Evolutionary conservation across 306 rosid species (phyloP), one percentile per base, ranked within the genome.

Genomic region (Mimosa pudica): DNA sequence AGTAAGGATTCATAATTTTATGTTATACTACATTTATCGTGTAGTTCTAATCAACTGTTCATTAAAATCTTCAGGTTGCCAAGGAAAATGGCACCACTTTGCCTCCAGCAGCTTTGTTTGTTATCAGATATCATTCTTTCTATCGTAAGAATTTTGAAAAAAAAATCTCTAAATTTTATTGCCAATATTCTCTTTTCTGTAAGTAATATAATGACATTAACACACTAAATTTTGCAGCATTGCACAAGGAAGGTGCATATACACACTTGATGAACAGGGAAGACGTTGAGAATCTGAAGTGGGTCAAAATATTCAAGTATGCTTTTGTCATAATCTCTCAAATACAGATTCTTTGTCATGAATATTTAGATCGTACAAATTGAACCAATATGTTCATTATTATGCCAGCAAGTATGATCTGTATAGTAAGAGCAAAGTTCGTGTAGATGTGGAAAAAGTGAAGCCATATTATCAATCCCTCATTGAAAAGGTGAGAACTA

Each of bases 361-460:
- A 2, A 2, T 41, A 14, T 46, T 41, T 11, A 46, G 20, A 24
- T 30, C 13, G 84, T 18, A n/a, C 49, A 41, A 17, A 38, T 8
- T 41, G 1, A 42, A 42, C 33, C 35, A 10, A 73, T 82, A 4
- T 58, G 30, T 49, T 30, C 11, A 24, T 5, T 74, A 74, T 17
- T 17, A 18, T 33, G 3, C 86, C 86, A 94, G 98, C 83, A 92
- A 92, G 64, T 94, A 94, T 83, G 98, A 94, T 74, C 96, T 94
- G 17, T 92, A 92, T 82, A 89, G 96, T 77, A 94, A 92, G 78
- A 90, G 98, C 91, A 92, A 94, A 84, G 93, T 86, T 16, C 76
- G 57, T 8, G 42, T 94, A 1, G 92, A 90, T 5, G 84, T 89
- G 0, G 91, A 94, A 71, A 70, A 88, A 77, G 94, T 92, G 8